Evolutionary conservation across 148 eudicot genomes (phyloP).

Genomic region (Camellia sinensis): DNA sequence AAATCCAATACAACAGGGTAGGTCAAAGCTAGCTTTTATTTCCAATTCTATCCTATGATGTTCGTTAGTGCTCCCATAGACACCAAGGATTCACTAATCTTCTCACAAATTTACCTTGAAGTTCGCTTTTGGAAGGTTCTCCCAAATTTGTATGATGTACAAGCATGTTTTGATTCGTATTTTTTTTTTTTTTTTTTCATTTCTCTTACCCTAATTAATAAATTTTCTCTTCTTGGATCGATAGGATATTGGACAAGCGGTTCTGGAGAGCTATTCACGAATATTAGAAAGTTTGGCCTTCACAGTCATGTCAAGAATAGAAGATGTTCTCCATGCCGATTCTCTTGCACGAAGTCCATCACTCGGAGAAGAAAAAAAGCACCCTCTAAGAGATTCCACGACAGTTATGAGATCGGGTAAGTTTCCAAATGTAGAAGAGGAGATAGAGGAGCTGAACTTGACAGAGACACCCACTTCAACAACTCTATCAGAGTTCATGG

Average conservation of each 20-base stretch:
- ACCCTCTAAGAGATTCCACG: slow-evolving; percentile 31
- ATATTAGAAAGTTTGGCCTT: slow-evolving; percentile 73
- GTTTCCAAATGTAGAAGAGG: slow-evolving; percentile 47
- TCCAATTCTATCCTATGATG: background rate
- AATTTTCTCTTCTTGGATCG: background rate
- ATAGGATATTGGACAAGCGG: slow-evolving; percentile 77
- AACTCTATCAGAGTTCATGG: slow-evolving; percentile 79
- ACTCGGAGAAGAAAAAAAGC: slow-evolving; percentile 30
- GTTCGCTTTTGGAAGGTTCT: background rate
- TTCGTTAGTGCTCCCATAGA: background rate
- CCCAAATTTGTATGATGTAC: background rate
- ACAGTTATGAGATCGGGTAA: slow-evolving; percentile 17
- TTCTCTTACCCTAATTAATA: background rate
- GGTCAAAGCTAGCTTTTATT: background rate
- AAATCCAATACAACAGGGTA: slow-evolving; percentile 68
- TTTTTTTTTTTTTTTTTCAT: background rate
- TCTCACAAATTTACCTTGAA: background rate
- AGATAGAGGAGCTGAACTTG: slow-evolving; percentile 43
- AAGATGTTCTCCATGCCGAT: slow-evolving; percentile 73
- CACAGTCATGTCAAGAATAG: slow-evolving; percentile 69
- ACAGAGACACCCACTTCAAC: slow-evolving; percentile 55
- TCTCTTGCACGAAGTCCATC: slow-evolving; percentile 48
- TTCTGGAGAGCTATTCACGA: slow-evolving; percentile 83
- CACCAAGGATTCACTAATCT: background rate
- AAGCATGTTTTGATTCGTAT: background rate